phyloP scores from a whole-genome alignment of 192 early-diverging fungal genomes.

The Thoreauomyces humboldtii region DNA sequence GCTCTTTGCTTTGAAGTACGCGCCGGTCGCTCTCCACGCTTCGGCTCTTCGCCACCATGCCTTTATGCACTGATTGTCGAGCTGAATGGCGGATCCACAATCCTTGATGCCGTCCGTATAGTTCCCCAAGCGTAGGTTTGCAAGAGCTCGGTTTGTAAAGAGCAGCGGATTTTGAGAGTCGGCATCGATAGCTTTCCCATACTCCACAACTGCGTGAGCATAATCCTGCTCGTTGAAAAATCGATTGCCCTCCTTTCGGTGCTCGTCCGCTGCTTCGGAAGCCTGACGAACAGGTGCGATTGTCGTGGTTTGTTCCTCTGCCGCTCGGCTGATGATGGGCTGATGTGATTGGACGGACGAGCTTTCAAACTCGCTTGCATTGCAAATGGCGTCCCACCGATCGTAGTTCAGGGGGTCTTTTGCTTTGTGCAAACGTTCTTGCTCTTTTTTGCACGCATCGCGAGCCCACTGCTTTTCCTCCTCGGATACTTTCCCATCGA shows the following conservation, averaged over 20 bases:
- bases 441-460: background rate
- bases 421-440: background rate
- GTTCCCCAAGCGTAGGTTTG: conserved; percentile 62
- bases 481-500: conserved; percentile 10
- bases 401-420: conserved; percentile 5
- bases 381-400: conserved; percentile 8
- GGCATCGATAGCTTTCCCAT: conserved; percentile 34
- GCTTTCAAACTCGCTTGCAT: background rate
- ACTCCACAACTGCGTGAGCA: conserved; percentile 29
- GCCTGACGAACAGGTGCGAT: no score
- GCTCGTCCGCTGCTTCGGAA: background rate
- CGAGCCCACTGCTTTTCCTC: conserved; percentile 1
- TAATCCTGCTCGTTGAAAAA: conserved; percentile 33
- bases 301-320: no score
- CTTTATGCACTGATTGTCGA: conserved; percentile 55
- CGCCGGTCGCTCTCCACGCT: conserved; percentile 4
- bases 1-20: conserved; percentile 14
- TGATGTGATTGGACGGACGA: no score
- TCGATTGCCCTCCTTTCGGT: conserved; percentile 31
- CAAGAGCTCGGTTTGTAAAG: conserved; percentile 80
- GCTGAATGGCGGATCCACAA: conserved; percentile 59
- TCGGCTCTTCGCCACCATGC: conserved; percentile 29
- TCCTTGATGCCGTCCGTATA: conserved; percentile 60
- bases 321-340: no score
- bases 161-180: background rate